Conservation (phyloP, 345 rosid genomes). For the Corymbia maculata region DNA sequence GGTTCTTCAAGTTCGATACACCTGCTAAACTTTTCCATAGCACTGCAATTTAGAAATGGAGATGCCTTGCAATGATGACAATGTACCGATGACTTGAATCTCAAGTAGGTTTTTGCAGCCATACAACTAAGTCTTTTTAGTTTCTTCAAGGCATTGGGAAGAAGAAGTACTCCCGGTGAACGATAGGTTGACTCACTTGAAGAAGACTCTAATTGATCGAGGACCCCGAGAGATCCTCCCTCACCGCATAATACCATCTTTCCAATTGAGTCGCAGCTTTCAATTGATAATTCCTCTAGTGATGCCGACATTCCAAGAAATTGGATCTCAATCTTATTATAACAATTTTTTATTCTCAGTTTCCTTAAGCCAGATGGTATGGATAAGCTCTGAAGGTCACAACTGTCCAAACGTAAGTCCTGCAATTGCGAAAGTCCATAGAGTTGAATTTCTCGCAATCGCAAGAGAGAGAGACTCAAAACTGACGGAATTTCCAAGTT, state of each 20-base stretch:
- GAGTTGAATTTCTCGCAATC: rapidly evolving
- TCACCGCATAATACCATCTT: no score
- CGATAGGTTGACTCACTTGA: rapidly evolving
- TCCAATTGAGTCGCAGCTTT: rapidly evolving
- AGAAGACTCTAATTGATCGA: no score
- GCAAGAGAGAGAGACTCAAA: rapidly evolving
- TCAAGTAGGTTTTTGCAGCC: rapidly evolving
- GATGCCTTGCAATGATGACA: no score
- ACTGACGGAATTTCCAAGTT: neutral
- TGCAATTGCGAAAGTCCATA: rapidly evolving
- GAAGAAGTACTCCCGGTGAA: rapidly evolving
- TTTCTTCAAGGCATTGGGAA: neutral
- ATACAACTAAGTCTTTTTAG: rapidly evolving
- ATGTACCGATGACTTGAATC: no score
- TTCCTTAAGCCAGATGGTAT: rapidly evolving
- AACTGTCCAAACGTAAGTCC: rapidly evolving
- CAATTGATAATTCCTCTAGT: rapidly evolving
- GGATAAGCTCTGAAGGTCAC: rapidly evolving
- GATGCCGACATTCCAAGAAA: rapidly evolving
- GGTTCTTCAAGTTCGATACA: no score
- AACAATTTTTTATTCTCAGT: rapidly evolving
- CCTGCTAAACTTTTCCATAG: no score
- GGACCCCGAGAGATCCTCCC: rapidly evolving
- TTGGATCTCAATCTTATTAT: no score
- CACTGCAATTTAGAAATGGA: rapidly evolving